phyloP scores from a whole-genome alignment of 2,329 filamentous ascomycete genomes.

The Fusarium sp. region DNA sequence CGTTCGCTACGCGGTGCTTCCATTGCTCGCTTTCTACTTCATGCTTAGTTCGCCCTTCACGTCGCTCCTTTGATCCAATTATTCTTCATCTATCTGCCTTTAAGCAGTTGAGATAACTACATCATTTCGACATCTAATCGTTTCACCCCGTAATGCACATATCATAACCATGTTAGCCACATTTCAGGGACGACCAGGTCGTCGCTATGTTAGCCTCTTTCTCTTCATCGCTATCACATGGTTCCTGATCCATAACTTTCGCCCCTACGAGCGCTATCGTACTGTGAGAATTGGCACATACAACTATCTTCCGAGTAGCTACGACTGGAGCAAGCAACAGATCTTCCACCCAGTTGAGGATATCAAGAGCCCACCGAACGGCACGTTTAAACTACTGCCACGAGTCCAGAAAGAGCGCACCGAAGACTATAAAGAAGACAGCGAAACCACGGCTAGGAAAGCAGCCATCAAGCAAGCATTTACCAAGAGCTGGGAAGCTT shows the following conservation, averaged over 20 bases:
- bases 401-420: constrained; percentile 55
- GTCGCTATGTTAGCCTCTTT: constrained; percentile 47
- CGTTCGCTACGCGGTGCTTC: background rate
- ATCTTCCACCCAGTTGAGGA: constrained; percentile 47
- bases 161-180: constrained; percentile 45
- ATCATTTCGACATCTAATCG: background rate
- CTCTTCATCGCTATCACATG: constrained; percentile 41
- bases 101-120: background rate
- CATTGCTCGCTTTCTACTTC: background rate
- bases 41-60: background rate
- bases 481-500: constrained; percentile 60
- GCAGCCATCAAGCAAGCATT: constrained; percentile 52
- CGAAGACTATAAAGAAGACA: constrained; percentile 53
- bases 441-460: constrained; percentile 47
- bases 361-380: constrained; percentile 48
- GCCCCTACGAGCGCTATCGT: constrained; percentile 29
- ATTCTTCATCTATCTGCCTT: background rate
- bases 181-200: constrained; percentile 45
- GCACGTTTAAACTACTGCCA: constrained; percentile 46
- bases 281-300: constrained; percentile 36
- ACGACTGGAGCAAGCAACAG: constrained; percentile 50
- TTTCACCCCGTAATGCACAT: constrained; percentile 25
- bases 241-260: constrained; percentile 43
- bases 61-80: constrained; percentile 14
- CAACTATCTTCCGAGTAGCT: constrained; percentile 49